Percentiles rank a stretch among this genome's conserved stretches.
phyloP scores from a whole-genome alignment of 805 yeast species.

The Candida rishiriensis region DNA sequence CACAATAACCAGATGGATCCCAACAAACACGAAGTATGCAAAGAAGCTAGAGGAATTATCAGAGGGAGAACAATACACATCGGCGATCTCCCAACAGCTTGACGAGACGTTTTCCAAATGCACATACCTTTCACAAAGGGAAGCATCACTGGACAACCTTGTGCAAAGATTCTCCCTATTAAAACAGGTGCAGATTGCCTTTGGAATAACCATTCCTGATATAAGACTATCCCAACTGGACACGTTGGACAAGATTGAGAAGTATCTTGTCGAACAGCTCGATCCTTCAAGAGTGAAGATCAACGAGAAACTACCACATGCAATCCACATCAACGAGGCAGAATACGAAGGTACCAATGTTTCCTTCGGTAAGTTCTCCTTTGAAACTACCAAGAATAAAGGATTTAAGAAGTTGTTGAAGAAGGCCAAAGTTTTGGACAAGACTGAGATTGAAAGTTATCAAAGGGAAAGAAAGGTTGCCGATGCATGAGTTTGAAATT shows the following conservation, averaged over 20 bases:
- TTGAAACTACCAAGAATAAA: conserved; percentile 40
- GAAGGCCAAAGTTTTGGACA: conserved; percentile 27
- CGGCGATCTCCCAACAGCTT: conserved; percentile 13
- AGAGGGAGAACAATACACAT: conserved; percentile 7
- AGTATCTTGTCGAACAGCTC: conserved; percentile 32
- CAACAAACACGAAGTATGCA: conserved; percentile 17
- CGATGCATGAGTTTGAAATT: not conserved
- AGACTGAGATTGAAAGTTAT: conserved; percentile 13
- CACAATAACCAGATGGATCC: conserved; percentile 28
- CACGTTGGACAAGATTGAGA: conserved; percentile 34
- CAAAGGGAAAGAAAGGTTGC: conserved; percentile 5
- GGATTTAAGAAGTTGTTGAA: conserved; percentile 42
- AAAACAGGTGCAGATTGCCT: conserved; percentile 43
- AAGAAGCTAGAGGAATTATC: conserved; percentile 1
- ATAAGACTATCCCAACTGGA: conserved; percentile 38
- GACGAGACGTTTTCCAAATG: conserved; percentile 6
- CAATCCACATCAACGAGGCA: conserved; percentile 53
- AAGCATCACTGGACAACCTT: conserved; percentile 34
- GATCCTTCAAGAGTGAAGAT: conserved; percentile 37
- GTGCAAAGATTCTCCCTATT: conserved; percentile 43
- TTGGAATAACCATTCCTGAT: conserved; percentile 54
- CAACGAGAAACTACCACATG: conserved; percentile 67
- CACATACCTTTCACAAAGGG: conserved; percentile 4
- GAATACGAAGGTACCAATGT: conserved; percentile 58
- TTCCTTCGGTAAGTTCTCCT: conserved; percentile 47